Base-by-base conservation (phyloP, 2,329 filamentous ascomycete genomes). In the Mycogone perniciosa region DNA sequence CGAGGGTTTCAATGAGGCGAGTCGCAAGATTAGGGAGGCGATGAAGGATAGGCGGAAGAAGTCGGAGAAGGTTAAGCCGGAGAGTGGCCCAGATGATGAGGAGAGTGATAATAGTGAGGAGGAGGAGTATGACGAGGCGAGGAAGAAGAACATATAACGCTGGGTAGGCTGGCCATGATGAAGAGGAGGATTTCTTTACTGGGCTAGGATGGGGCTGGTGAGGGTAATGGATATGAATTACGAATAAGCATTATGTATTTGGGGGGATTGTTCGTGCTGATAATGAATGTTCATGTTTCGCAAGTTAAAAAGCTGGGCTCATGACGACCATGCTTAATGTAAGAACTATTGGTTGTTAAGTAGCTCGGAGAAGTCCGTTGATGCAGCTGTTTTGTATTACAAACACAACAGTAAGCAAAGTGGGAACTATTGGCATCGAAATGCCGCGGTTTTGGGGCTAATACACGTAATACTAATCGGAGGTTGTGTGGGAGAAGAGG, bases 1-100 rank as follows among this genome's bases (percentile, higher is more conserved):
- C 44, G 86, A 82, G 44, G 83, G 86, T 2, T 81, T 96, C 54
- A 86, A 92, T 50, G 86, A 95, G 68, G 89, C 95, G 2, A 90
- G 82, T 63, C 81, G 82, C 67, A 89, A 87, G 72, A 90, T 97
- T 59, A 79, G 88, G 48, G 86, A 84, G 58, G 89, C 89, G 4
- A 95, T 97, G 88, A 79, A 84, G 64, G 65, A 78, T 54, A 67
- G 76, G 56, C 76, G 87, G 57, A 68, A 72, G 58, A 79, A 74
- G 73, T 81, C 75, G 56, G 65, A 70, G 52, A 64, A 67, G 65
- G 59, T 72, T 60, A 62, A 59, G 52, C 61, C 65, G 62, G 62
- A 69, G 60, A 57, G 63, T 59, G 64, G 70, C 49, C 59, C 60
- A 55, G 60, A 64, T 49, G 56, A 66, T 47, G 55, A 68, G 5